Percentiles rank a stretch among this genome's conserved stretches.
Conservation (phyloP, 148 eudicot species). For the Spergularia bocconei region DNA sequence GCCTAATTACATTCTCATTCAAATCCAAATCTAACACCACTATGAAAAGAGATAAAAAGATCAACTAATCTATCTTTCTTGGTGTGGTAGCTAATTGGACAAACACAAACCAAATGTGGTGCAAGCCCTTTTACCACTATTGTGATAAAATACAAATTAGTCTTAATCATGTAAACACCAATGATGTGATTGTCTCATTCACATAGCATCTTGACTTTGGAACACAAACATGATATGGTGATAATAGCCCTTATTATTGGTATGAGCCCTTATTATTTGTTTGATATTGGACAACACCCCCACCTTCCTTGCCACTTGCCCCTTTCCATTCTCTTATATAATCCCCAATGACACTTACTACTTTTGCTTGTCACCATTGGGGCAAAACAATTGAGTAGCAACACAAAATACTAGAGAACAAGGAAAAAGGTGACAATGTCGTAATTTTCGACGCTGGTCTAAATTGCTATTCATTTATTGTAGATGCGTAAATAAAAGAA, state of each 20-base stretch:
- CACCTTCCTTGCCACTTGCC: background rate
- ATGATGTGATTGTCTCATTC: background rate
- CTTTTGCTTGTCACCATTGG: too few species aligned
- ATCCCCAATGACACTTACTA: background rate
- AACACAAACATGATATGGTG: too few species aligned
- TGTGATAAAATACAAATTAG: background rate
- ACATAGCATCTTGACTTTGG: background rate
- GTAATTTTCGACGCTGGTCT: background rate
- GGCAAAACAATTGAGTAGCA: too few species aligned
- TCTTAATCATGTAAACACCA: background rate
- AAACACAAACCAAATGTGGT: background rate
- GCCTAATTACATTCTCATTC: too few species aligned
- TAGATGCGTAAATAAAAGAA: background rate
- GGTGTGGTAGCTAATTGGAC: background rate
- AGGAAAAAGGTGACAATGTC: background rate
- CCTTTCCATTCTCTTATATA: background rate
- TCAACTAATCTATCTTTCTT: background rate
- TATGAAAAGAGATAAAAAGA: background rate
- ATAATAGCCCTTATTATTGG: too few species aligned
- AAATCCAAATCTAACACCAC: background rate
- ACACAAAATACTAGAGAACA: too few species aligned
- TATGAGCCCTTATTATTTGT: too few species aligned
- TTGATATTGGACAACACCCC: too few species aligned
- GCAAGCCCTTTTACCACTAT: background rate
- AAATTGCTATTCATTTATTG: background rate